A percentile compares a stretch with the other conserved stretches of the same genome.
phyloP scores from a whole-genome alignment of 192 early-diverging fungal species.

The Pilaira anomala region DNA sequence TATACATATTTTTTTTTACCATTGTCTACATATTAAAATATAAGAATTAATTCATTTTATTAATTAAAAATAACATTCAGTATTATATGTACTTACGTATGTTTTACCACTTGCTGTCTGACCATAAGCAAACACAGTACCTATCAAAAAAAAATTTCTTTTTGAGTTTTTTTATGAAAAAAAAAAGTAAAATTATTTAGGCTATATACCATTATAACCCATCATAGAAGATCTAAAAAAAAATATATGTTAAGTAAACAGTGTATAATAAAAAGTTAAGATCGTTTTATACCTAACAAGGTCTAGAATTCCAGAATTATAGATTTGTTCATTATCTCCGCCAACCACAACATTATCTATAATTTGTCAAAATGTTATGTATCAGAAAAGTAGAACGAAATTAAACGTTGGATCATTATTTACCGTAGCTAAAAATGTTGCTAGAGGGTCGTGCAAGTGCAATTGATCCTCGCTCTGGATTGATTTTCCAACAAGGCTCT shows the following conservation, averaged over 20 bases:
- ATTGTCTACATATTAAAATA: slow-evolving; percentile 16
- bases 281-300: slow-evolving; percentile 29
- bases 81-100: slow-evolving; percentile 44
- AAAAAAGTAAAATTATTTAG: not conserved
- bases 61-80: not conserved
- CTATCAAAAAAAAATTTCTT: not conserved
- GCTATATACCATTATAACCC: slow-evolving; percentile 88
- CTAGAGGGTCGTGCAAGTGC: slow-evolving; percentile 2
- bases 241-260: not conserved
- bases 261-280: not conserved
- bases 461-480: slow-evolving; percentile 22
- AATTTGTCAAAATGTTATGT: not conserved
- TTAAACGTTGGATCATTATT: slow-evolving; percentile 16
- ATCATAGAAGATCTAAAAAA: slow-evolving; percentile 62
- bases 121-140: slow-evolving; percentile 84
- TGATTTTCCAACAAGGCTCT: slow-evolving; percentile 45
- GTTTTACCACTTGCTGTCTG: slow-evolving; percentile 99
- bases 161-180: not conserved
- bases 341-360: slow-evolving; percentile 50
- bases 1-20: slow-evolving; percentile 6
- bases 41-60: not conserved
- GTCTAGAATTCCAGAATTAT: slow-evolving; percentile 38
- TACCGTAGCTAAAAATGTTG: not conserved
- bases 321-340: slow-evolving; percentile 53
- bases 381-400: not conserved